Conservation (phyloP, 2,329 filamentous ascomycete species). For the Mycocentrospora acerina region DNA sequence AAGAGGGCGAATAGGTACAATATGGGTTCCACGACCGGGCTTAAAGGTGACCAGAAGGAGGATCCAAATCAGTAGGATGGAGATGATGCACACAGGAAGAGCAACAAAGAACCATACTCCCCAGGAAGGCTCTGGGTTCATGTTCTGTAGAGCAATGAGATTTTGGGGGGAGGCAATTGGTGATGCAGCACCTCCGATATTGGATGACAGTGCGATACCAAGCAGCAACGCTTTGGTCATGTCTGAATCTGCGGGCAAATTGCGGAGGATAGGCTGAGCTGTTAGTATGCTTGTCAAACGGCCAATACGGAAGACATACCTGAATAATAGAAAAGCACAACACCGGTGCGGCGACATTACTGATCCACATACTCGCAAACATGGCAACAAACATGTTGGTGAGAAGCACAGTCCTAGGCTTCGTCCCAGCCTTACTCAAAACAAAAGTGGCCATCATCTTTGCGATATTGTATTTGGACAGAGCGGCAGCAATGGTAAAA, state of each 20-base stretch:
- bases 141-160: slow-evolving; percentile 93
- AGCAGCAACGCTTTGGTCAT: slow-evolving; percentile 96
- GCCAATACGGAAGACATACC: slow-evolving; percentile 49
- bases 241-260: slow-evolving; percentile 81
- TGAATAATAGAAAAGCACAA: slow-evolving; percentile 98
- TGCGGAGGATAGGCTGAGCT: slow-evolving; percentile 86
- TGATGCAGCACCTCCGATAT: slow-evolving; percentile 93
- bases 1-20: slow-evolving; percentile 86
- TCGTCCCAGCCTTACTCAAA: slow-evolving; percentile 91
- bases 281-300: slow-evolving; percentile 5
- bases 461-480: slow-evolving; percentile 97
- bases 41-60: slow-evolving; percentile 83
- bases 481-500: slow-evolving; percentile 90
- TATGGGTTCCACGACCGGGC: slow-evolving; percentile 80
- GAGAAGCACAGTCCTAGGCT: slow-evolving; percentile 83
- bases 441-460: slow-evolving; percentile 97
- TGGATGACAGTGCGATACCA: slow-evolving; percentile 90
- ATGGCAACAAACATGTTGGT: slow-evolving; percentile 99
- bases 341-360: slow-evolving; percentile 95
- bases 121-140: slow-evolving; percentile 90
- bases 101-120: slow-evolving; percentile 96
- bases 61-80: slow-evolving; percentile 84
- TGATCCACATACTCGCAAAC: slow-evolving; percentile 98
- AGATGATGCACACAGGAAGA: slow-evolving; percentile 88
- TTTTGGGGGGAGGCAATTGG: slow-evolving; percentile 98